These are phyloP conservation scores for Picochlorum sp. DNA, from an alignment of 139 green algal genomes.

Conservation along the genomic window DNA sequence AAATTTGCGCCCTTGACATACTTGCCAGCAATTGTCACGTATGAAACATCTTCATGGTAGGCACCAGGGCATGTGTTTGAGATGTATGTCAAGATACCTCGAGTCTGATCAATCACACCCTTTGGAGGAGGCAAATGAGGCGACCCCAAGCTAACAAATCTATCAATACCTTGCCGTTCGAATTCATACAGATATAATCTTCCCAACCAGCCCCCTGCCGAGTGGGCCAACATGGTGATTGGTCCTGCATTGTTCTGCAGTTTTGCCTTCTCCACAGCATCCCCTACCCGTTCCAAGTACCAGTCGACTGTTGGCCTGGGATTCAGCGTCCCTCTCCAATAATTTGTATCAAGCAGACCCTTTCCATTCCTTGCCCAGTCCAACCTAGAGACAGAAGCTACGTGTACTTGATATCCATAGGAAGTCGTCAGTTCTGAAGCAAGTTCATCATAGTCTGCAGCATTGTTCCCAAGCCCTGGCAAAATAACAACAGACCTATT, in stretches of 20 bases:
- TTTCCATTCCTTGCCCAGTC: constrained; percentile 55
- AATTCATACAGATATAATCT: constrained; percentile 67
- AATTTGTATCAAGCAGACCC: constrained; percentile 7
- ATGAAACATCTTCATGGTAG: constrained; percentile 29
- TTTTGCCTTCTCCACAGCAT: constrained; percentile 54
- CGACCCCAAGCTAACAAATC: constrained; percentile 74
- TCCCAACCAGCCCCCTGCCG: constrained; percentile 78
- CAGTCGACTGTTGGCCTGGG: constrained; percentile 89
- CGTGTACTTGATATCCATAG: constrained; percentile 27
- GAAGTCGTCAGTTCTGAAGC: constrained; percentile 31
- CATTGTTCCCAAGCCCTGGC: constrained; percentile 81
- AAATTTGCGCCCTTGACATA: constrained; percentile 59
- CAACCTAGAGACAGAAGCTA: constrained; percentile 44
- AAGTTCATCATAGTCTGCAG: constrained; percentile 63
- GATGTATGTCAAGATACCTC: constrained; percentile 13
- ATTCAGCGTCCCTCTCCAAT: constrained; percentile 78
- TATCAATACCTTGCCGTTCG: constrained; percentile 38
- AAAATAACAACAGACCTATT: constrained; percentile 55
- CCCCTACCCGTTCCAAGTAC: constrained; percentile 63
- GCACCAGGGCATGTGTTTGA: not conserved
- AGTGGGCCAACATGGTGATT: constrained; percentile 80
- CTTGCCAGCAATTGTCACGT: constrained; percentile 72
- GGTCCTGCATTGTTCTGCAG: constrained; percentile 29
- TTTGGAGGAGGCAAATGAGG: constrained; percentile 41
- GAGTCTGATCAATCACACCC: constrained; percentile 82